phyloP scores from a whole-genome alignment of 2,329 filamentous ascomycete genomes.

The Truncatella angustata region DNA sequence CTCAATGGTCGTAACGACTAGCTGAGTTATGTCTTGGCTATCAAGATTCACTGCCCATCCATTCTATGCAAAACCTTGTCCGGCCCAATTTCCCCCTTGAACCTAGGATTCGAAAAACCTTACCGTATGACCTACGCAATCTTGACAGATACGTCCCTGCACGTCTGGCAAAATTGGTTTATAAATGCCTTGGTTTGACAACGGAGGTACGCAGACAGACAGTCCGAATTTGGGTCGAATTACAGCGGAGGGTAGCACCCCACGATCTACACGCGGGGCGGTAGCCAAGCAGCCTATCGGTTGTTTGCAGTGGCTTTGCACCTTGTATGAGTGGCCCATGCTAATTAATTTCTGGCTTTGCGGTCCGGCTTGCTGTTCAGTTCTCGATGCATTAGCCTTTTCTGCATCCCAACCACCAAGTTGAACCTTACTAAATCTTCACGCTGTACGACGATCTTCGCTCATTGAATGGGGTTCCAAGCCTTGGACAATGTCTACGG shows the following conservation, averaged over 20 bases:
- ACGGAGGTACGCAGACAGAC: conserved; percentile 53
- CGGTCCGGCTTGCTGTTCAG: conserved; percentile 8
- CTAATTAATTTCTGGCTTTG: neutral
- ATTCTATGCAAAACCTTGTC: too few relatives aligned
- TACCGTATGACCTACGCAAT: too few relatives aligned
- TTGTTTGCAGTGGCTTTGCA: neutral
- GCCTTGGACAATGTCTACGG: neutral
- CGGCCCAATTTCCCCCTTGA: too few relatives aligned
- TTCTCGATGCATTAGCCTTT: conserved; percentile 4
- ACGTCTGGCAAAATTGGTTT: neutral
- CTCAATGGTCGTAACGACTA: too few relatives aligned
- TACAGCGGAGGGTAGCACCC: conserved; percentile 1
- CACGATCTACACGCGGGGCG: conserved; percentile 7
- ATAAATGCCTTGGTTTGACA: conserved; percentile 37
- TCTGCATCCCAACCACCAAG: too few relatives aligned
- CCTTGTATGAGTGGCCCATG: neutral
- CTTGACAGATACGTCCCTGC: too few relatives aligned
- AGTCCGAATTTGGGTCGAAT: conserved; percentile 1
- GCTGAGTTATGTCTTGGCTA: too few relatives aligned
- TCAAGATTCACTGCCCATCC: too few relatives aligned
- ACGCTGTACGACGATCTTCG: neutral
- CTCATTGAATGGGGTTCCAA: neutral
- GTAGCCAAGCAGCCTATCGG: conserved; percentile 9
- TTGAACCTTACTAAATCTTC: neutral
- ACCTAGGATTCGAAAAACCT: too few relatives aligned